A percentile compares a stretch with the other conserved stretches of the same genome.
Evolutionary conservation across 1,284 basidiomycete genomes (phyloP).

Genomic region (Rhodotorula sp.): DNA sequence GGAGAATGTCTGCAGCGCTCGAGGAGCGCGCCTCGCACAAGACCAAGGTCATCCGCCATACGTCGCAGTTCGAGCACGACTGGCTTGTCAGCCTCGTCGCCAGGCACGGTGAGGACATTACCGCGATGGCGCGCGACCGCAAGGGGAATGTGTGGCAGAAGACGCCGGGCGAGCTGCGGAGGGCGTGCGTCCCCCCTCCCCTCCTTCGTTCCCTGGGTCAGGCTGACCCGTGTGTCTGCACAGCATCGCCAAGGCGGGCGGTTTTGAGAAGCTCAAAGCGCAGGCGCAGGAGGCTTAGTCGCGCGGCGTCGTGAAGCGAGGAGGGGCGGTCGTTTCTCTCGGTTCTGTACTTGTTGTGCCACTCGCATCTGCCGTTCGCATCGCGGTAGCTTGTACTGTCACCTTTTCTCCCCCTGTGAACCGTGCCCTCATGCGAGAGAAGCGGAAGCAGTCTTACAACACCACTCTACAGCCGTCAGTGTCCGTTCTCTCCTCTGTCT

Average conservation of each 20-base stretch:
- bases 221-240: too few species aligned
- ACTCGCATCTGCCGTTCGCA: background rate
- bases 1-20: slow-evolving; percentile 52
- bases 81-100: slow-evolving; percentile 70
- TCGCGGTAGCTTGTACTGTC: background rate
- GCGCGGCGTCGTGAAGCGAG: too few species aligned
- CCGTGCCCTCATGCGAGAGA: too few species aligned
- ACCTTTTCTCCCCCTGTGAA: background rate
- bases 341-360: background rate
- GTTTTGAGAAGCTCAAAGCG: slow-evolving; percentile 24
- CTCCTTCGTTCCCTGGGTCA: background rate
- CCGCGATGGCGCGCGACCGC: slow-evolving; percentile 76
- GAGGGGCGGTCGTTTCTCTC: too few species aligned
- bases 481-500: background rate
- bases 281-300: background rate
- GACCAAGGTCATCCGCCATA: slow-evolving; percentile 61
- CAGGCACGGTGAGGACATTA: slow-evolving; percentile 72
- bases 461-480: background rate
- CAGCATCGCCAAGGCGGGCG: slow-evolving; percentile 42
- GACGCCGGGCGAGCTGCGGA: slow-evolving; percentile 76
- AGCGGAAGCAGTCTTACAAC: too few species aligned
- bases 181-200: slow-evolving; percentile 43
- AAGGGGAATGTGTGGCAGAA: slow-evolving; percentile 81
- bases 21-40: slow-evolving; percentile 57
- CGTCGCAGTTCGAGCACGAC: slow-evolving; percentile 68